Percentiles rank a stretch among this genome's conserved stretches.
Conservation (phyloP, 768 basidiomycete genomes). For the Kwoniella mangroviensis region DNA sequence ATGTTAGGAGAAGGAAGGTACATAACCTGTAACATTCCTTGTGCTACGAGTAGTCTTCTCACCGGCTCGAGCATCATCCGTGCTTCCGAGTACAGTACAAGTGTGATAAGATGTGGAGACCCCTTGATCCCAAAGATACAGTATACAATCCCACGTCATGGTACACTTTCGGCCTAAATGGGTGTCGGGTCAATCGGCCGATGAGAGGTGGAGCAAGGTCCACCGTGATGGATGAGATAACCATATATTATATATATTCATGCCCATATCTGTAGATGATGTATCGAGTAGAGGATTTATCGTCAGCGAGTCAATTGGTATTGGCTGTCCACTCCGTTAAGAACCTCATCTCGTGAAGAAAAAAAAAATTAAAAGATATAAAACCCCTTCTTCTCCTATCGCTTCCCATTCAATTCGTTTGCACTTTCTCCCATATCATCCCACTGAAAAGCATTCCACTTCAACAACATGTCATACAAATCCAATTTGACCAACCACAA, state of each 20-base stretch:
- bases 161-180: background rate
- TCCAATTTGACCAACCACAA: slow-evolving; percentile 46
- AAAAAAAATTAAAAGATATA: background rate
- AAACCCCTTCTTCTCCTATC: background rate
- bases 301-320: background rate
- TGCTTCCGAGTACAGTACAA: background rate
- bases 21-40: background rate
- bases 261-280: no score
- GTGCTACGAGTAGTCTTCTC: no score
- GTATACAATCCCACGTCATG: background rate
- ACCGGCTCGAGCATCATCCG: slow-evolving; percentile 17
- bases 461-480: slow-evolving; percentile 15
- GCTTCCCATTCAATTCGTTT: background rate
- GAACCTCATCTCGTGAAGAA: background rate
- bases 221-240: slow-evolving; percentile 2
- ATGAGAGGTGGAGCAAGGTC: slow-evolving; percentile 2
- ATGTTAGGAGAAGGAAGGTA: background rate
- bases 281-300: no score
- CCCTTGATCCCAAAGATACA: background rate
- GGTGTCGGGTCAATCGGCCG: background rate
- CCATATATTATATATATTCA: background rate
- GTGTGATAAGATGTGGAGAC: slow-evolving; percentile 7
- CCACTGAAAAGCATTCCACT: no score
- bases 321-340: background rate
- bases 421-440: no score